Evolutionary conservation across 352 stramenopile genomes (phyloP).

Genomic region (Pythium pyrilobum): DNA sequence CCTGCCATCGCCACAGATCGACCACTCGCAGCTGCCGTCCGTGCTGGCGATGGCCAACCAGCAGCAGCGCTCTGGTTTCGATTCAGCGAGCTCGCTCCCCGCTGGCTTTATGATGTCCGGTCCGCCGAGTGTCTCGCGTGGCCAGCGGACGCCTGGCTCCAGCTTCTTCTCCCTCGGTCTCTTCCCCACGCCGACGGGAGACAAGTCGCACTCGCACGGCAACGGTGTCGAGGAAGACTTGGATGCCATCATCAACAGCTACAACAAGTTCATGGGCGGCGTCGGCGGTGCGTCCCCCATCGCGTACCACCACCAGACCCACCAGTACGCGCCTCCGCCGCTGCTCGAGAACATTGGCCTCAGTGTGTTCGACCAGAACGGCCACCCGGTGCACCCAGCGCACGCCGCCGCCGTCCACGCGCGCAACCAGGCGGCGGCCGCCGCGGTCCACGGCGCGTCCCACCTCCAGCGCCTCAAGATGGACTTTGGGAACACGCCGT

Average conservation of each 20-base stretch:
- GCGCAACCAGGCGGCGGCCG: slow-evolving; percentile 12
- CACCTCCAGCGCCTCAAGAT: slow-evolving; percentile 52
- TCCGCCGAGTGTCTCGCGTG: slow-evolving; percentile 49
- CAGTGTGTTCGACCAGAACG: slow-evolving; percentile 57
- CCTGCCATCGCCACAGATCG: slow-evolving; percentile 59
- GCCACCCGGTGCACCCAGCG: slow-evolving; percentile 25
- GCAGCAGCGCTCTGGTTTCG: slow-evolving; percentile 24
- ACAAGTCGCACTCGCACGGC: slow-evolving; percentile 22
- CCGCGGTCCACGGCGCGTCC: slow-evolving; percentile 10
- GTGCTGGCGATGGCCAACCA: slow-evolving; percentile 68
- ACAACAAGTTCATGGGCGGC: slow-evolving; percentile 65
- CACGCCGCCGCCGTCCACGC: slow-evolving; percentile 12
- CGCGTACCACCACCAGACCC: slow-evolving; percentile 39
- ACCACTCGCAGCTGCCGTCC: slow-evolving; percentile 66
- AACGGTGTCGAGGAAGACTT: slow-evolving; percentile 38
- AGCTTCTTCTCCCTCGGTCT: slow-evolving; percentile 54
- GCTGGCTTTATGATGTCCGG: slow-evolving; percentile 39
- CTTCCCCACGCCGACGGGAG: slow-evolving; percentile 39
- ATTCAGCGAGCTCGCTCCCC: slow-evolving; percentile 24
- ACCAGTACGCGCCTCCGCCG: slow-evolving; percentile 37
- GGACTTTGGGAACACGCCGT: slow-evolving; percentile 29
- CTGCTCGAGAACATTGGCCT: slow-evolving; percentile 58
- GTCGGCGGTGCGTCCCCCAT: slow-evolving; percentile 31
- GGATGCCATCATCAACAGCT: slow-evolving; percentile 64
- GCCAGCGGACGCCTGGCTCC: slow-evolving; percentile 23